Evolutionary conservation across 2,329 filamentous ascomycete genomes (phyloP).

Genomic region (Arthrobotrys sphaeroides): DNA sequence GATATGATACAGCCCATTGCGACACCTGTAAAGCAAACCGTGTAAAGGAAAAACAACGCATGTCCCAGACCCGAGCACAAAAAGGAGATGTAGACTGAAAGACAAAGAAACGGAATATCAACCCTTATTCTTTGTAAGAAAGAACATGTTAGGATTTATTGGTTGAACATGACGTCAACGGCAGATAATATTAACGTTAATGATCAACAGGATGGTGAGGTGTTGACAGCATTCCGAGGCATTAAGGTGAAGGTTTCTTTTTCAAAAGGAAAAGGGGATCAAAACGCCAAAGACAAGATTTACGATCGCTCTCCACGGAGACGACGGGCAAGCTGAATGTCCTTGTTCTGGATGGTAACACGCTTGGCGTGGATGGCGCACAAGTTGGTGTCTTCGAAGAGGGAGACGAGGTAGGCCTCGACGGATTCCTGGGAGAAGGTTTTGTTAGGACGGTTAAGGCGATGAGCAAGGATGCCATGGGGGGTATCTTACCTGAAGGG

Average conservation of each 20-base stretch:
- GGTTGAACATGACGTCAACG: slow-evolving; percentile 40
- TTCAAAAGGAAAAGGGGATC: slow-evolving; percentile 2
- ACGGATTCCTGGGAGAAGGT: slow-evolving; percentile 82
- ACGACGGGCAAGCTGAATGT: slow-evolving; percentile 94
- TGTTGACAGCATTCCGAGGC: slow-evolving; percentile 31
- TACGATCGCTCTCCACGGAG: slow-evolving; percentile 93
- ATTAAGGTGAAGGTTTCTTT: slow-evolving; percentile 11
- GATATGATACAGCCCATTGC: slow-evolving; percentile 54
- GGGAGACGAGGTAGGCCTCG: slow-evolving; percentile 96
- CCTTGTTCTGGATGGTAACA: slow-evolving; percentile 97
- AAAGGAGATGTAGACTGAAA: slow-evolving; percentile 26
- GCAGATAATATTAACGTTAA: slow-evolving; percentile 35
- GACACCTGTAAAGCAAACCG: slow-evolving; percentile 49
- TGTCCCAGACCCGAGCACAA: slow-evolving; percentile 43
- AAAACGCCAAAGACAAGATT: slow-evolving; percentile 55
- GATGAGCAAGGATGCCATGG: too few species aligned
- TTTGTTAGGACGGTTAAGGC: too few species aligned
- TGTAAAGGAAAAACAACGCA: slow-evolving; percentile 35
- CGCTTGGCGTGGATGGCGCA: slow-evolving; percentile 99
- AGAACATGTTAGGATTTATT: slow-evolving; percentile 18
- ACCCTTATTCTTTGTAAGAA: slow-evolving; percentile 23
- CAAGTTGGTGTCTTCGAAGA: slow-evolving; percentile 98
- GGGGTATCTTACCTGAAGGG: slow-evolving; percentile 71
- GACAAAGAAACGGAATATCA: slow-evolving; percentile 17
- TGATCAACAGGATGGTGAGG: slow-evolving; percentile 10